Percentiles rank a stretch among this genome's conserved stretches.
phyloP scores from a whole-genome alignment of 148 eudicot genomes.

The Dianthus caryophyllus region DNA sequence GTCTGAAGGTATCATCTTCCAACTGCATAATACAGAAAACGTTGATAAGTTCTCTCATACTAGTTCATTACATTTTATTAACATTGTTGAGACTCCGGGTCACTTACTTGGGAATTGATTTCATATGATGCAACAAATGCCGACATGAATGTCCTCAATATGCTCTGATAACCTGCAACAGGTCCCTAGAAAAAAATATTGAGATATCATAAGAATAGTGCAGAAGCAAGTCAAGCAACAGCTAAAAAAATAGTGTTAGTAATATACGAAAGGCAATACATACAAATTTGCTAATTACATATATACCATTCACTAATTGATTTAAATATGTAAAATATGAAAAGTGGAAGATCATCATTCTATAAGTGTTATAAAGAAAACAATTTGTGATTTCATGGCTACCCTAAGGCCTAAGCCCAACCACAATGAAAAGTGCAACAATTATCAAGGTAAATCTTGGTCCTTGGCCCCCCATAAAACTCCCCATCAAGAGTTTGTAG shows the following conservation, averaged over 20 bases:
- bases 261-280: neutral
- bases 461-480: constrained; percentile 2
- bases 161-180: constrained; percentile 75
- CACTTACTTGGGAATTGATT: constrained; percentile 70
- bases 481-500: neutral
- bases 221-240: neutral
- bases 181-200: constrained; percentile 53
- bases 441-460: neutral
- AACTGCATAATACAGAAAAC: constrained; percentile 44
- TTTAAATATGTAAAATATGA: constrained; percentile 7
- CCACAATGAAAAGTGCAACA: neutral
- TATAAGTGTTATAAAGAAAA: constrained; percentile 1
- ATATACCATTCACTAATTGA: neutral
- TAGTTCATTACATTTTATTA: constrained; percentile 5
- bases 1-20: constrained; percentile 64
- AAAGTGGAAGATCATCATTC: neutral
- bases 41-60: neutral
- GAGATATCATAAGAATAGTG: neutral
- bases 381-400: neutral
- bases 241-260: neutral
- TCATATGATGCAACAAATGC: constrained; percentile 96
- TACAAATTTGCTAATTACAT: neutral
- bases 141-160: constrained; percentile 81
- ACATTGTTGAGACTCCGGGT: neutral
- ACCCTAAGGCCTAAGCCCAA: neutral